These are phyloP conservation scores for Dicorynia guianensis DNA, from an alignment of 306 rosid species.

Conservation along the genomic window DNA sequence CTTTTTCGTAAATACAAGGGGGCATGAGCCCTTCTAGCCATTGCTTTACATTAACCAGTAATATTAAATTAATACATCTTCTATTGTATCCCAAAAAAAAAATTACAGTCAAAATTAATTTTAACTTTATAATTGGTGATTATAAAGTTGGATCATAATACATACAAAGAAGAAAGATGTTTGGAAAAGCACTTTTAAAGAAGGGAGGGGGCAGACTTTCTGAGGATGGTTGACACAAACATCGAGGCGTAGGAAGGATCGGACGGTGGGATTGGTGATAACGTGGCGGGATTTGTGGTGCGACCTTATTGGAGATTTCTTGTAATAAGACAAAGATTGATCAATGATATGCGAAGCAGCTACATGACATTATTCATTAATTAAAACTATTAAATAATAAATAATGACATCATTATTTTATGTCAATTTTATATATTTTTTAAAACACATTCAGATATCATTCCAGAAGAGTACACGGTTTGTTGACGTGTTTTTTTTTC, in stretches of 20 bases:
- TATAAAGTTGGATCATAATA: no score
- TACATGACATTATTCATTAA: conserved; percentile 38
- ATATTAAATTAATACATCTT: no score
- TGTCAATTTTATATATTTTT: conserved; percentile 20
- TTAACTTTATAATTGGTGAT: no score
- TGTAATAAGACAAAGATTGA: conserved; percentile 48
- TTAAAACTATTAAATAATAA: background rate
- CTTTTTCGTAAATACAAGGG: no score
- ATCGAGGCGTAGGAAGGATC: conserved; percentile 37
- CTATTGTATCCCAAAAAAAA: no score
- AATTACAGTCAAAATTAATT: no score
- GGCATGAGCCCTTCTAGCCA: no score
- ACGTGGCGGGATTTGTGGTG: conserved; percentile 49
- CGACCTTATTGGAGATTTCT: conserved; percentile 42
- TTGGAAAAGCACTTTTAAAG: conserved; percentile 39
- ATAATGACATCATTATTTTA: background rate
- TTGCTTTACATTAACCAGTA: no score
- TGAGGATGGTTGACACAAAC: conserved; percentile 31
- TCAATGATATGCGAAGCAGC: conserved; percentile 44
- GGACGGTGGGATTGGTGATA: conserved; percentile 55
- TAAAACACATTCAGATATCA: background rate
- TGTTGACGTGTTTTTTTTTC: conserved; percentile 24
- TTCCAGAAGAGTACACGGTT: conserved; percentile 2
- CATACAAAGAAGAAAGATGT: no score
- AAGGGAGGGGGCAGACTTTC: conserved; percentile 35